Evolutionary conservation across 2,329 filamentous ascomycete genomes (phyloP).

Genomic region (Phyllosticta paracitricarpa): DNA sequence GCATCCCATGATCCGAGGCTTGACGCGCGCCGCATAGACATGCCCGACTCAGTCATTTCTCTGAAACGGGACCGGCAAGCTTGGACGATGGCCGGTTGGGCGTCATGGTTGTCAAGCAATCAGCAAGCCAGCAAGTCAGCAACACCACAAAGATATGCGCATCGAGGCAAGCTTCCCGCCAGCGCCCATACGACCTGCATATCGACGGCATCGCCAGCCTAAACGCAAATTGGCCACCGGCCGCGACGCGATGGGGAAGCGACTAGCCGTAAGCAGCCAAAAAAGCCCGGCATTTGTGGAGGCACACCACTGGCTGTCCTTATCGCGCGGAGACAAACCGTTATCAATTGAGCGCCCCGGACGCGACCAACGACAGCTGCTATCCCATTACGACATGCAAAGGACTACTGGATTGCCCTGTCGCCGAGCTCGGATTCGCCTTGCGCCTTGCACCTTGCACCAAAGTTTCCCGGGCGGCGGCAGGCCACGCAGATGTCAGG

Average conservation of each 20-base stretch:
- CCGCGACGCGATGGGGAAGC: background rate
- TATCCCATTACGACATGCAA: background rate
- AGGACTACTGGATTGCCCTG: background rate
- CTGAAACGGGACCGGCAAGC: background rate
- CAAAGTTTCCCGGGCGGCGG: background rate
- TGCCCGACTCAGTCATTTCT: background rate
- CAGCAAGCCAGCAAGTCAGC: background rate
- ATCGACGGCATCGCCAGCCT: background rate
- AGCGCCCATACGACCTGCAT: background rate
- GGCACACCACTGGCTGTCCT: background rate
- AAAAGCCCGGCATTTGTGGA: background rate
- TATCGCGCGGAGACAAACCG: background rate
- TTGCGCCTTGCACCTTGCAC: background rate
- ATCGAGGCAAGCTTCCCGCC: background rate
- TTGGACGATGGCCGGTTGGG: background rate
- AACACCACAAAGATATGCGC: background rate
- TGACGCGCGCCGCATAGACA: background rate
- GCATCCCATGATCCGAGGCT: background rate
- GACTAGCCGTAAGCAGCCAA: background rate
- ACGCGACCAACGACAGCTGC: background rate
- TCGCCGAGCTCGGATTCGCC: background rate
- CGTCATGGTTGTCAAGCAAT: background rate
- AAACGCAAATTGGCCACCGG: background rate
- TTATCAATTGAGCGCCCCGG: background rate
- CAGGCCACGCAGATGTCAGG: background rate